A percentile compares a stretch with the other conserved stretches of the same genome.
phyloP scores from a whole-genome alignment of 495 filamentous ascomycete genomes.

The Tuber indicum region DNA sequence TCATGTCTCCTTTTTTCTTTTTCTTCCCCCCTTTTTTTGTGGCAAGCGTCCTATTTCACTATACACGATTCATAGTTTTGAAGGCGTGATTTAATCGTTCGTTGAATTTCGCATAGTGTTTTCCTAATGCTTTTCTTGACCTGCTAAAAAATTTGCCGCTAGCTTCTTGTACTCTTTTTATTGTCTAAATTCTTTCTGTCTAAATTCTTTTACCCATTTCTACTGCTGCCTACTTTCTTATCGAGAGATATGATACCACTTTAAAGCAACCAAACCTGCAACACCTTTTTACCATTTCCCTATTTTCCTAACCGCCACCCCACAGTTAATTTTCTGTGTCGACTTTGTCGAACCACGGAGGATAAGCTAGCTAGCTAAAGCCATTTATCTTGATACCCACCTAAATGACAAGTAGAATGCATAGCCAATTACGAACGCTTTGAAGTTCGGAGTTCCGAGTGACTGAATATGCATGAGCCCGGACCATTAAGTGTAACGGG shows the following conservation, averaged over 20 bases:
- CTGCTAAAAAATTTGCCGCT: background rate
- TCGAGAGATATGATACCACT: background rate
- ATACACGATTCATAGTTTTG: conserved; percentile 4
- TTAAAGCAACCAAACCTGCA: background rate
- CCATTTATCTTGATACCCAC: background rate
- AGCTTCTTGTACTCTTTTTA: background rate
- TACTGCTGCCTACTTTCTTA: background rate
- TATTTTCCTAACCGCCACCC: background rate
- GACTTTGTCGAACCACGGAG: background rate
- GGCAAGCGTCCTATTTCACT: background rate
- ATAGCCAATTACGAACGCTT: background rate
- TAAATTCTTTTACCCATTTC: background rate
- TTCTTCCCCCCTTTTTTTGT: background rate
- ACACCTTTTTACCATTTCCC: background rate
- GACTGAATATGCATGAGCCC: background rate
- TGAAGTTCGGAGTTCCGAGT: background rate
- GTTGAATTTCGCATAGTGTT: background rate
- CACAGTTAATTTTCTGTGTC: background rate
- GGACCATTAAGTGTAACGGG: background rate
- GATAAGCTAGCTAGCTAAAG: background rate
- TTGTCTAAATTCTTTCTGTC: background rate
- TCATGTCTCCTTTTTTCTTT: background rate
- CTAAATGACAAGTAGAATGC: background rate
- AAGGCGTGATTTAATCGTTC: background rate
- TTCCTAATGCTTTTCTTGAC: background rate